Conservation (phyloP, 2,329 filamentous ascomycete genomes). For the Colletotrichum echinochloae region DNA sequence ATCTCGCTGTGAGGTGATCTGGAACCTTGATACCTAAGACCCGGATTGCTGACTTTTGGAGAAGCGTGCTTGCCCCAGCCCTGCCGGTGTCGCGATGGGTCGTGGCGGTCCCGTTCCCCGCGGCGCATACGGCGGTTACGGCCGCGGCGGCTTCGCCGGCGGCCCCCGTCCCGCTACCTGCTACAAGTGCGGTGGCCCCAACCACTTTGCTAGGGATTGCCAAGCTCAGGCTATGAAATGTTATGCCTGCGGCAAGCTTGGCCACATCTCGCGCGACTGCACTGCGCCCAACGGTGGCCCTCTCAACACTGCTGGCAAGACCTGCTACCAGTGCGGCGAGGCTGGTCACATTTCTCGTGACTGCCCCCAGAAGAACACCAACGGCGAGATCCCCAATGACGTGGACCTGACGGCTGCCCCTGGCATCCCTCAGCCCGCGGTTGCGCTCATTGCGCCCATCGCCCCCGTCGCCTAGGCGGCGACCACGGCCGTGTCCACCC, state of each 20-base stretch:
- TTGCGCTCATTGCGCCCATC: constrained; percentile 53
- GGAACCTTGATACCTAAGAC: neutral
- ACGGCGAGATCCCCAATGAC: constrained; percentile 61
- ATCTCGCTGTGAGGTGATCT: constrained; percentile 79
- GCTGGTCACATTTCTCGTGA: constrained; percentile 96
- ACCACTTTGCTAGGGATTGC: constrained; percentile 98
- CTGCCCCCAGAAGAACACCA: constrained; percentile 79
- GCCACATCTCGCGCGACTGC: constrained; percentile 91
- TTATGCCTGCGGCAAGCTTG: constrained; percentile 95
- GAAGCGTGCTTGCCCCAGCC: constrained; percentile 85
- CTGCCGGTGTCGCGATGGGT: constrained; percentile 71
- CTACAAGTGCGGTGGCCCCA: constrained; percentile 86
- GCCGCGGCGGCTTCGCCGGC: constrained; percentile 81
- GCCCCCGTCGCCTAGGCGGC: constrained; percentile 56
- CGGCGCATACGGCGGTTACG: constrained; percentile 75
- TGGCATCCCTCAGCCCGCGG: constrained; percentile 51
- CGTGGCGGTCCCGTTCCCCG: constrained; percentile 76
- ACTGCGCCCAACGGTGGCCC: constrained; percentile 96
- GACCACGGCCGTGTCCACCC: constrained; percentile 5
- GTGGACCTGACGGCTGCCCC: constrained; percentile 58
- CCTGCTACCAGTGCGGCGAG: constrained; percentile 97
- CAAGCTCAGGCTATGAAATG: constrained; percentile 99
- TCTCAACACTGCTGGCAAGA: constrained; percentile 96
- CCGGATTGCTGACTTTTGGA: constrained; percentile 25
- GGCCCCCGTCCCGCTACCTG: constrained; percentile 77